Conservation (phyloP, 2,329 filamentous ascomycete species). For the Cladophialophora immunda region DNA sequence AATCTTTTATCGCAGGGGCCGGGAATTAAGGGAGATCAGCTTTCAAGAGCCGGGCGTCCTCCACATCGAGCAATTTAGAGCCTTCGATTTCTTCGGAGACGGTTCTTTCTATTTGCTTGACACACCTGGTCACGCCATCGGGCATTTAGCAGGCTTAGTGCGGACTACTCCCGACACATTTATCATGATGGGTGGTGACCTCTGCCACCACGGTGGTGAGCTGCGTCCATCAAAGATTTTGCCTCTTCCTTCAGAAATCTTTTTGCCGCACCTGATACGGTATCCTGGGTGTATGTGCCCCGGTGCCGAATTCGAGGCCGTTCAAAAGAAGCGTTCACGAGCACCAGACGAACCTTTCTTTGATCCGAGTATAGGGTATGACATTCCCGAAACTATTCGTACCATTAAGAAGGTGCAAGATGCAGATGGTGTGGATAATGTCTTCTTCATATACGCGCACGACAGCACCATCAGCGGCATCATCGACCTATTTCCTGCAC, state of each 20-base stretch:
- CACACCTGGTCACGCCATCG: slow-evolving; percentile 57
- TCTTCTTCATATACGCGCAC: slow-evolving; percentile 44
- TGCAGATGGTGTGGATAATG: slow-evolving; percentile 42
- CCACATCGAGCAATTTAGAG: slow-evolving; percentile 48
- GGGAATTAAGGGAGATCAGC: slow-evolving; percentile 37
- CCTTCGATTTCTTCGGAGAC: slow-evolving; percentile 50
- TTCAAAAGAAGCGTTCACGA: slow-evolving; percentile 35
- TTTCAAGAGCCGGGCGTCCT: slow-evolving; percentile 40
- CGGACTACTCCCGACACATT: slow-evolving; percentile 53
- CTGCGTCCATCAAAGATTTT: slow-evolving; percentile 42
- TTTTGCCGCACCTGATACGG: not conserved
- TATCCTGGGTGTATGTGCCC: slow-evolving; percentile 35
- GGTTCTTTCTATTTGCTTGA: slow-evolving; percentile 54
- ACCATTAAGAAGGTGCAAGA: slow-evolving; percentile 40
- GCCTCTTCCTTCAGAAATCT: slow-evolving; percentile 11
- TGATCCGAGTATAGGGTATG: slow-evolving; percentile 35
- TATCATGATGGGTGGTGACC: slow-evolving; percentile 62
- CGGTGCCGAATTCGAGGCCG: slow-evolving; percentile 38
- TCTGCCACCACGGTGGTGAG: slow-evolving; percentile 52
- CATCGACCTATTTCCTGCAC: slow-evolving; percentile 34
- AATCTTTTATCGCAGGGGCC: slow-evolving; percentile 44
- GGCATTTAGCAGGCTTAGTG: slow-evolving; percentile 61
- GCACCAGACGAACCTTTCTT: slow-evolving; percentile 35
- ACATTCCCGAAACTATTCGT: slow-evolving; percentile 39
- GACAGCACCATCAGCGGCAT: slow-evolving; percentile 41